phyloP scores from a whole-genome alignment of 2,329 filamentous ascomycete species.

The Cryoendolithus antarcticus region DNA sequence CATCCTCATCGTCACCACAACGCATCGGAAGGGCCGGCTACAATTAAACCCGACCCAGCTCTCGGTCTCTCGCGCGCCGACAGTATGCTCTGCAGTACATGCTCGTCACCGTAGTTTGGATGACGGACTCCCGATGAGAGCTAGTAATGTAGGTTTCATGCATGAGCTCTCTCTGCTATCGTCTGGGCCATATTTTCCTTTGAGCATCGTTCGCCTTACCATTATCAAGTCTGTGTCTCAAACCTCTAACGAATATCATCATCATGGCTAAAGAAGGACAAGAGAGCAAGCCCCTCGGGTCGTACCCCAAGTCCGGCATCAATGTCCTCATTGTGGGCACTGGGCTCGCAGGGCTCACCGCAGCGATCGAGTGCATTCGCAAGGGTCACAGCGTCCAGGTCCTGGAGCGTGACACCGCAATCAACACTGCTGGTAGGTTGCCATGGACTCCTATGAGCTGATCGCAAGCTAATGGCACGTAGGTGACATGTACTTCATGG shows the following conservation, averaged over 20 bases:
- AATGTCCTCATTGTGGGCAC: constrained; percentile 22
- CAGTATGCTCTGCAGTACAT: not conserved
- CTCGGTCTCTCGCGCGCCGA: constrained; percentile 3
- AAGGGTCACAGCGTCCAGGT: constrained; percentile 22
- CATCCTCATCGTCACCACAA: too few relatives aligned
- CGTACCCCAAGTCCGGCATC: constrained; percentile 30
- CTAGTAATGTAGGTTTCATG: not conserved
- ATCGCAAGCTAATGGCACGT: not conserved
- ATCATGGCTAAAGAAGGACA: constrained; percentile 24
- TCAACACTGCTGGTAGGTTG: constrained; percentile 39
- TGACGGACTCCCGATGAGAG: not conserved
- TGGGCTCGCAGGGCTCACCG: constrained; percentile 19
- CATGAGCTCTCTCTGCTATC: constrained; percentile 1
- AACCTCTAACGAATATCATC: not conserved
- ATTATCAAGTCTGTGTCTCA: not conserved
- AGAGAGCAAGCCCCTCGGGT: constrained; percentile 37
- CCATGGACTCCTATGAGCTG: constrained; percentile 1
- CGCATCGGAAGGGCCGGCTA: too few relatives aligned
- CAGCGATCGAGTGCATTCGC: constrained; percentile 20
- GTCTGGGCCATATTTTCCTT: constrained; percentile 1
- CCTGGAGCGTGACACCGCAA: constrained; percentile 28
- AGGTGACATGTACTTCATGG: constrained; percentile 52
- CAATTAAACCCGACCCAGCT: too few relatives aligned
- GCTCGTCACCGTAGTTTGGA: constrained; percentile 1
- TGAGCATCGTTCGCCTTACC: not conserved